These are phyloP conservation scores for Diaporthe humulicola DNA, from an alignment of 2,329 filamentous ascomycete genomes.

Conservation along the genomic window DNA sequence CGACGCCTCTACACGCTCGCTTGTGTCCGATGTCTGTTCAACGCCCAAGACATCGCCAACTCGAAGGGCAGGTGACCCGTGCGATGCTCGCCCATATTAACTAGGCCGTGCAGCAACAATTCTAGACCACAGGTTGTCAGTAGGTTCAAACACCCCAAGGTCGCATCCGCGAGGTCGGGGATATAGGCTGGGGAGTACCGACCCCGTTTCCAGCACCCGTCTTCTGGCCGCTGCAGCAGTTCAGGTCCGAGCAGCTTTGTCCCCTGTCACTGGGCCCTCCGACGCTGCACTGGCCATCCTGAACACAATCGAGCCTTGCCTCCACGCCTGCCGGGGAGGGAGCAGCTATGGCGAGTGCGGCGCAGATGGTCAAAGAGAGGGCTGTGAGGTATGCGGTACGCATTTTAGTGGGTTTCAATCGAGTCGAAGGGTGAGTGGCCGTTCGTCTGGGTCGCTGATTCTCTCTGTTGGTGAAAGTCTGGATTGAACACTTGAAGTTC, in stretches of 20 bases:
- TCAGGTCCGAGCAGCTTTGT: conserved; percentile 3
- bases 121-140: neutral
- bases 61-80: neutral
- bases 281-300: neutral
- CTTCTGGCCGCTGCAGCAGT: conserved; percentile 8
- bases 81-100: neutral
- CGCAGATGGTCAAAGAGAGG: neutral
- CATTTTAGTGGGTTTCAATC: neutral
- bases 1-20: neutral
- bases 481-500: neutral
- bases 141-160: neutral
- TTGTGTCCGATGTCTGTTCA: neutral
- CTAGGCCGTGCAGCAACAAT: conserved; percentile 14
- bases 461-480: too few species aligned
- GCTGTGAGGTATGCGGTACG: neutral
- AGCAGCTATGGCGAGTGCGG: neutral
- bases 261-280: neutral
- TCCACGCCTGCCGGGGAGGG: neutral
- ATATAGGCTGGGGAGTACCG: neutral
- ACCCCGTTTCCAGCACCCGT: conserved; percentile 5
- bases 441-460: neutral
- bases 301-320: neutral
- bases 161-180: too few species aligned
- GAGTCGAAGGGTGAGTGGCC: neutral
- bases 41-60: neutral